Evolutionary conservation across 2,329 filamentous ascomycete species (phyloP).

Genomic region (Colletotrichum spaethianum): DNA sequence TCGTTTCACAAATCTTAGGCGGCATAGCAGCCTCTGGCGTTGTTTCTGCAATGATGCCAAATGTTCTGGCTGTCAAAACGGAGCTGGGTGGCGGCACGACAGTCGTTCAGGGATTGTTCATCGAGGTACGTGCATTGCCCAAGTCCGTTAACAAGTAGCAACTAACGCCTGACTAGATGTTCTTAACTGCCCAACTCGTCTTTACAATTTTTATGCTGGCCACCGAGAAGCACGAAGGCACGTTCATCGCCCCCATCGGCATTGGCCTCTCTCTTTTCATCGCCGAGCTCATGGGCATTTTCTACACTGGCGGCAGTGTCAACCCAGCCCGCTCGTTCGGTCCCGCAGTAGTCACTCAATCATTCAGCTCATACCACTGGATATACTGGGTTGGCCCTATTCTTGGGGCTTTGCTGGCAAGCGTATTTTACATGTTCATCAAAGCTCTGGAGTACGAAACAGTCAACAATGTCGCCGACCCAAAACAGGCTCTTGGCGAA

Average conservation of each 20-base stretch:
- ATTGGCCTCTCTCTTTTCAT: constrained; percentile 79
- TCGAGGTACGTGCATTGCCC: constrained; percentile 53
- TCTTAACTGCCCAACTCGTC: constrained; percentile 74
- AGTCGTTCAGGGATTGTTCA: constrained; percentile 62
- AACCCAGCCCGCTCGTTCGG: constrained; percentile 67
- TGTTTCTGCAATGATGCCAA: neutral
- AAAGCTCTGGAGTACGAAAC: neutral
- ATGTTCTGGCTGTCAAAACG: neutral
- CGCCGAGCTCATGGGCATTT: constrained; percentile 47
- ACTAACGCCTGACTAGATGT: constrained; percentile 73
- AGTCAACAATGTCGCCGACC: neutral
- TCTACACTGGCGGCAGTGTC: constrained; percentile 63
- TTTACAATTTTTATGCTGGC: constrained; percentile 79
- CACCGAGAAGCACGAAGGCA: constrained; percentile 80
- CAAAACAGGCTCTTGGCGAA: neutral
- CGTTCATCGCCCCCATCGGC: constrained; percentile 78
- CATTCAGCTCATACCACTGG: constrained; percentile 65
- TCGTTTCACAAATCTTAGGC: constrained; percentile 61
- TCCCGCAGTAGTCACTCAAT: constrained; percentile 57
- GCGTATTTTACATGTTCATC: neutral
- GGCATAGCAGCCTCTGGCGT: constrained; percentile 55
- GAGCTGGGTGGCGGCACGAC: constrained; percentile 57
- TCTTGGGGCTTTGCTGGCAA: neutral
- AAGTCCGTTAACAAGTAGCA: constrained; percentile 54
- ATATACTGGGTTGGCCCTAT: constrained; percentile 57